These are phyloP conservation scores for Kodamaea kaohsiungensis DNA, from an alignment of 805 yeast genomes.

Conservation along the genomic window DNA sequence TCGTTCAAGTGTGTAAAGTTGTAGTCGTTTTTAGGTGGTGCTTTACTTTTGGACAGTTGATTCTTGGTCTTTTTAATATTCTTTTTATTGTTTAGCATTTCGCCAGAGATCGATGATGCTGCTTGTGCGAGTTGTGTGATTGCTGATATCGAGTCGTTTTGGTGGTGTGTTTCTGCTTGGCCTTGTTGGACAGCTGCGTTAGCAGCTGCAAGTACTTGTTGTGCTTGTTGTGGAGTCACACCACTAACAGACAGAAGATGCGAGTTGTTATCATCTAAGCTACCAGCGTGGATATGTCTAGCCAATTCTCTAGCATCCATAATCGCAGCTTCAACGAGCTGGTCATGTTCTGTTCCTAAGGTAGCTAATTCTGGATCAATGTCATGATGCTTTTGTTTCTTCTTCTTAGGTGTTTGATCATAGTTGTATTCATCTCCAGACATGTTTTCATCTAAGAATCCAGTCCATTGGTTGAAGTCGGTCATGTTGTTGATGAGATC, in stretches of 20 bases:
- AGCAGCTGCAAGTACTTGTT: constrained; percentile 30
- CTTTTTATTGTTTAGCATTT: constrained; percentile 8
- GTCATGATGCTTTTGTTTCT: constrained; percentile 32
- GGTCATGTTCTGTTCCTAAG: constrained; percentile 55
- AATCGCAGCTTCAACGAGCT: constrained; percentile 68
- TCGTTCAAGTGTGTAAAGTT: constrained; percentile 29
- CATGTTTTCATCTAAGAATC: constrained; percentile 25
- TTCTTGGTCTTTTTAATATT: not conserved
- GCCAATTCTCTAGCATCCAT: constrained; percentile 68
- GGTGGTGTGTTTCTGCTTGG: constrained; percentile 12
- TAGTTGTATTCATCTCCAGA: constrained; percentile 11
- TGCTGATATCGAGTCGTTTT: constrained; percentile 21
- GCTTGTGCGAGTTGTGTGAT: constrained; percentile 33
- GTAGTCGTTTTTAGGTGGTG: constrained; percentile 2
- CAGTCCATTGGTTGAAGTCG: constrained; percentile 55
- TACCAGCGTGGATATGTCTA: constrained; percentile 26
- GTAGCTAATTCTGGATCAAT: constrained; percentile 43
- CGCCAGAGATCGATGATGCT: constrained; percentile 23
- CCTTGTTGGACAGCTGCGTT: constrained; percentile 27
- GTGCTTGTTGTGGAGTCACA: constrained; percentile 28
- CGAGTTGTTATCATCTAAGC: constrained; percentile 5
- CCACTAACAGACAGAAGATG: constrained; percentile 15
- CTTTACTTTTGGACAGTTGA: constrained; percentile 3
- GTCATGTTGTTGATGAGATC: constrained; percentile 22
- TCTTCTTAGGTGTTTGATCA: constrained; percentile 14